Evolutionary conservation across 176 grass and related monocot species (phyloP).

Genomic region (Poa pratensis): DNA sequence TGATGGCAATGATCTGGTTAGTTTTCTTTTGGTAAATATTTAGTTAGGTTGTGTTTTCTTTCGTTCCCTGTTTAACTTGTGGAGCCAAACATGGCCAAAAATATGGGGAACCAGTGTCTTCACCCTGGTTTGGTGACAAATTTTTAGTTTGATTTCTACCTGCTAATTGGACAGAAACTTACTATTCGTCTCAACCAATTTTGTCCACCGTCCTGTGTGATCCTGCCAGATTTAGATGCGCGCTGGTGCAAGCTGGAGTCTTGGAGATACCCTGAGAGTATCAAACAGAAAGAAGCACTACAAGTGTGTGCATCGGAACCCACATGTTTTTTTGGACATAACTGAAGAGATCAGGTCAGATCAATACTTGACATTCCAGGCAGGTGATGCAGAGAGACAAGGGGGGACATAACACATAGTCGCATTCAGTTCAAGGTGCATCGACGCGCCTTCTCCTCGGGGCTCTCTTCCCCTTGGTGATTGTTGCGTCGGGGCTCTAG

Average conservation of each 20-base stretch:
- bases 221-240: neutral
- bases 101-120: neutral
- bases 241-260: neutral
- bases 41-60: neutral
- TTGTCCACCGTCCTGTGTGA: no score
- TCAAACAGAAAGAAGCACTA: conserved; percentile 1
- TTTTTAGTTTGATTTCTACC: neutral
- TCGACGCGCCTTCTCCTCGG: conserved; percentile 4
- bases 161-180: neutral
- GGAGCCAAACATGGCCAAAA: neutral
- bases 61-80: neutral
- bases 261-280: neutral
- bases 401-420: neutral
- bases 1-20: neutral
- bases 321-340: neutral
- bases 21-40: neutral
- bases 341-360: neutral
- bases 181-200: neutral
- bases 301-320: neutral
- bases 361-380: neutral
- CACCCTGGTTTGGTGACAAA: neutral
- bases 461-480: conserved; percentile 14
- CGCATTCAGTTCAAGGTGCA: neutral
- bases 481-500: neutral
- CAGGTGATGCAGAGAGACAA: neutral